Conservation (phyloP, 1,284 basidiomycete genomes). For the Pyrrhoderma noxium region DNA sequence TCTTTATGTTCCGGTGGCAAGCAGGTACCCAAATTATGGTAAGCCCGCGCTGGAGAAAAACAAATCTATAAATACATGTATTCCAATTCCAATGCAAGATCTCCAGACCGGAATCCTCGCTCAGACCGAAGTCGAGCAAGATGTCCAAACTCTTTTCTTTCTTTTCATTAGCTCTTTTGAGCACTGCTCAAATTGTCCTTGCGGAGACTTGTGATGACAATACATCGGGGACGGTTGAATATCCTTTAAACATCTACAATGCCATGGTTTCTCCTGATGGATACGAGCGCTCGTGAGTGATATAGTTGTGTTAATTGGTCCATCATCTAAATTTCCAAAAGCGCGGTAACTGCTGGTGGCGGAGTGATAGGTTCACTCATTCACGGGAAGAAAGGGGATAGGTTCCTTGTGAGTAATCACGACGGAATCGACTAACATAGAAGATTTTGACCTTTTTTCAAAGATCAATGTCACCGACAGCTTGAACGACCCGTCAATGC, state of each 20-base stretch:
- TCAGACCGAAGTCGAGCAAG: too few species aligned
- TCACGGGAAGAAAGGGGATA: conserved; percentile 20
- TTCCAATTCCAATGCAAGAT: too few species aligned
- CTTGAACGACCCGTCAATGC: conserved; percentile 20
- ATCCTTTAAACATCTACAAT: conserved; percentile 29
- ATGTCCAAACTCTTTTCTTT: too few species aligned
- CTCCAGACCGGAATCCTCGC: too few species aligned
- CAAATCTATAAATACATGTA: too few species aligned
- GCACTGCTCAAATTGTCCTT: too few species aligned
- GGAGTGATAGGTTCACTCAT: conserved; percentile 19
- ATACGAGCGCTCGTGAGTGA: conserved; percentile 29
- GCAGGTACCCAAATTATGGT: too few species aligned
- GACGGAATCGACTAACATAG: neutral
- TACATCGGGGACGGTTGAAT: neutral
- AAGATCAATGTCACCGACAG: conserved; percentile 16
- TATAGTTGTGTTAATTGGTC: neutral
- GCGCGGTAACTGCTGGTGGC: conserved; percentile 18
- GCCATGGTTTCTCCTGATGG: conserved; percentile 34
- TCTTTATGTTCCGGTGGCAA: too few species aligned
- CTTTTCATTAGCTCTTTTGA: too few species aligned
- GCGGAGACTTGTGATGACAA: too few species aligned
- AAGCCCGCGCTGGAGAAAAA: too few species aligned
- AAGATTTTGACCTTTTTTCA: neutral
- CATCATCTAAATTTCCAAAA: neutral
- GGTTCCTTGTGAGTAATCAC: conserved; percentile 15